These are phyloP conservation scores for Calonectria hongkongensis DNA, from an alignment of 2,329 filamentous ascomycete genomes.

Conservation along the genomic window DNA sequence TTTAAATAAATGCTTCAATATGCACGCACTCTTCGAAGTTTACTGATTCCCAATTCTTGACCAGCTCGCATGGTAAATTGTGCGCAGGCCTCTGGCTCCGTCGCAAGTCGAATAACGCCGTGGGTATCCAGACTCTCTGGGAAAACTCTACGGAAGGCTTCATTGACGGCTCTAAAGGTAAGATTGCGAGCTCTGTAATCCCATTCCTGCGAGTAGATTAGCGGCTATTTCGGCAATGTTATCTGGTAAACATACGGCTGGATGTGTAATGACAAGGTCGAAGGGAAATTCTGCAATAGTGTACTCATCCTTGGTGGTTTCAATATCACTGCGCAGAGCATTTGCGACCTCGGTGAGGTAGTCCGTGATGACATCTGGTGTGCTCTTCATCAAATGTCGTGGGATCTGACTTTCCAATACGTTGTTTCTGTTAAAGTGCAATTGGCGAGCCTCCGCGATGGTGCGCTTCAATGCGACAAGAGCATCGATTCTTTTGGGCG, in stretches of 20 bases:
- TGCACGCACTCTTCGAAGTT: conserved; percentile 27
- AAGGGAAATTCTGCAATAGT: conserved; percentile 33
- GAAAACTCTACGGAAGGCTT: conserved; percentile 36
- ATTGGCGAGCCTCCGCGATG: conserved; percentile 30
- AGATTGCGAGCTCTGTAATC: conserved; percentile 38
- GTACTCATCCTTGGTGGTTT: conserved; percentile 19
- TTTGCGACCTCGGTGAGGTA: conserved; percentile 36
- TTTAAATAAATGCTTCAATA: background rate
- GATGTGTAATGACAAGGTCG: conserved; percentile 42
- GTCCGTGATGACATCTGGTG: conserved; percentile 39
- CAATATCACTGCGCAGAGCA: conserved; percentile 31
- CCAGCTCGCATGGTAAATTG: conserved; percentile 39
- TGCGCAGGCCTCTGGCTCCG: conserved; percentile 43
- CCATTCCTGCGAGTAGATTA: conserved; percentile 31
- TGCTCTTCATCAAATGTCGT: conserved; percentile 37
- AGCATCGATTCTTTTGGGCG: conserved; percentile 27
- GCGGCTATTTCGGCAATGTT: background rate
- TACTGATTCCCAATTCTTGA: conserved; percentile 12
- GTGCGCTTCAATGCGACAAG: conserved; percentile 36
- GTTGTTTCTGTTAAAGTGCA: conserved; percentile 22
- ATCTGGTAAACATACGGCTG: conserved; percentile 14
- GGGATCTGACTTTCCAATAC: conserved; percentile 28
- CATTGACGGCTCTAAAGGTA: conserved; percentile 41
- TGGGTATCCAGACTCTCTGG: conserved; percentile 3
- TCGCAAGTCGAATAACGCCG: conserved; percentile 27